Base-by-base conservation (phyloP, 768 basidiomycete genomes). In the Boletus reticuloceps region DNA sequence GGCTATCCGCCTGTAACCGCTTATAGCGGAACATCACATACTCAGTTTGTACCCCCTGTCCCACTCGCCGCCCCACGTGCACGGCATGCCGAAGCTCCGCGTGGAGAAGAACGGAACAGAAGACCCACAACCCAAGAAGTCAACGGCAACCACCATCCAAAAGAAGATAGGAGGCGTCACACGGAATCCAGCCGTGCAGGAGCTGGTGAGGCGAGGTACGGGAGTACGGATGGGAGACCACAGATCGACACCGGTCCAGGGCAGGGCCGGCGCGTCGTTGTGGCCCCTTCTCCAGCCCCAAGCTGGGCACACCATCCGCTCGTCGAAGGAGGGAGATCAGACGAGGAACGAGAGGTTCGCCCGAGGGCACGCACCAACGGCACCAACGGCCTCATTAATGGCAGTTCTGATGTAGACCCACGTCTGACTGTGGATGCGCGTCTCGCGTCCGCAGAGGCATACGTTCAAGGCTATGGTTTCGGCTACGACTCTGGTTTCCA, bases 381-480 rank as follows among this genome's bases (percentile, higher is more conserved):
- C 10, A 14, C 51, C 1, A 64, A 57, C 31, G 34, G 56, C 27
- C 53, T 48, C 29, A 17, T 41, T 42, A 12, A 19, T 10, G 20
- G 46, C 6, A 41, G 44, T 19, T 38, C 54, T n/a, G 51, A 50
- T 9, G 44, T 20, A 40, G 48, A 53, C 20, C 31, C 45, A 17
- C 60, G 51, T 25, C 50, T 20, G 3, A 54, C 17, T 16, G 50
- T 58, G 45, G 59, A 31, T 3, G 27, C 59, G 43, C 70, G 58
- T 50, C 66, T 61, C 51, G 71, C 73, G 2, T 76, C 74, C 12
- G 70, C 75, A 1, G 64, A 64, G 13, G 75, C 75, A 5, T 75
- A 76, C 50, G 27, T 70, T 22, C 63, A 63, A 31, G 74, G 74
- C 16, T 76, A 69, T 36, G 71, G 69, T 17, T 60, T 57, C 11